Evolutionary conservation across 2,329 filamentous ascomycete species (phyloP), one percentile per base, ranked within the genome.

Genomic region (Paracamarosporium sp.): DNA sequence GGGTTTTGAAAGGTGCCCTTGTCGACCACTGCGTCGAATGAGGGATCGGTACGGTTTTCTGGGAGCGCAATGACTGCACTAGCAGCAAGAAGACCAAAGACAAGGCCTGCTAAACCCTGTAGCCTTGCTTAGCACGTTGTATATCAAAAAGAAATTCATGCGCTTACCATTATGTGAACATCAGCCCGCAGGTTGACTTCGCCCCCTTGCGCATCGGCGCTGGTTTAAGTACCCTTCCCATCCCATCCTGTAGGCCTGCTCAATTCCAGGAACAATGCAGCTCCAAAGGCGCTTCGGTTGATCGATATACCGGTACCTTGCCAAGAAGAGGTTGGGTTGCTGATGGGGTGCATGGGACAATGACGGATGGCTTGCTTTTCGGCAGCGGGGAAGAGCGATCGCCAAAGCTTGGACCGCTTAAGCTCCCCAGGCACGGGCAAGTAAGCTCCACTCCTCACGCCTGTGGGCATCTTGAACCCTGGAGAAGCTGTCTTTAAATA

Each of bases 1-100:
- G 61, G 61, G 31, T 58, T 61, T 27, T 56, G 27, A 52, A 64
- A 64, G 6, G 61, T 56, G 44, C 61, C 61, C 54, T 40, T 53
- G 17, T 62, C 46, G 25, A 60, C 50, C 15, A 54, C 40, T 17
- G 60, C 60, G 27, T 62, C 56, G 50, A 62, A 56, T 5, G 53
- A 60, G 7, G 56, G 47, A 28, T 62, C 57, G 12, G 46, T 44
- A 17, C 27, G 52, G 25, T 59, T 46, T 17, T 53, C 38, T 8
- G 48, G 48, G 12, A 55, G 57, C n/a, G 56, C 47, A 50, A 46
- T 27, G 24, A 24, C 45, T 24, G 13, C 9, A 20, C 25, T 27
- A 40, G 43, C n/a, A 11, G 25, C 35, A 9, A 40, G 24, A 8
- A 44, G 46, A 17, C 52, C 5, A 13, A 17, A 30, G 30, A 22